phyloP scores from a whole-genome alignment of 2,329 filamentous ascomycete genomes.

The Pestalotiopsis sp. region DNA sequence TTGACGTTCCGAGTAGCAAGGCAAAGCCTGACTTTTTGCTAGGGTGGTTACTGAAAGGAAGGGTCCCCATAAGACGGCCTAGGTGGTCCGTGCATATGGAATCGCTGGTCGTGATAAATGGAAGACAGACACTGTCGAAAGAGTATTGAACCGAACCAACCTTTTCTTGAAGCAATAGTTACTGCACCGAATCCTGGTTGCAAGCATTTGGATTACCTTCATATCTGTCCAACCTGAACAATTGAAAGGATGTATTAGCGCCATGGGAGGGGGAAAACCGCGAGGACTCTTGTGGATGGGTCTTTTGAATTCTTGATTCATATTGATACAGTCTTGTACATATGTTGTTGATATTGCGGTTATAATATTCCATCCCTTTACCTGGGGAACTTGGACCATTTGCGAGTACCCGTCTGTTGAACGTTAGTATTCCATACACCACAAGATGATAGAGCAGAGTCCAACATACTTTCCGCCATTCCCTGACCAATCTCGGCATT shows the following conservation, averaged over 20 bases:
- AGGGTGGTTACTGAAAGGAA: neutral
- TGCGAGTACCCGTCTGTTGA: conserved; percentile 52
- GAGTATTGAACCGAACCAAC: neutral
- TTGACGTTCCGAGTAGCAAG: neutral
- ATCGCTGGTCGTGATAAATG: neutral
- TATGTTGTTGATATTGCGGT: conserved; percentile 8
- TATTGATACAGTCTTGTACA: conserved; percentile 32
- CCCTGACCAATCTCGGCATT: conserved; percentile 89
- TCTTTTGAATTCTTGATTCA: conserved; percentile 13
- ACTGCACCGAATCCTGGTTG: neutral
- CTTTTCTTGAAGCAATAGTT: neutral
- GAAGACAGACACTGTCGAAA: neutral
- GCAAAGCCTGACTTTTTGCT: neutral
- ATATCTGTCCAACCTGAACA: neutral
- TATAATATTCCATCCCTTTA: conserved; percentile 32
- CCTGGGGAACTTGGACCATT: conserved; percentile 61
- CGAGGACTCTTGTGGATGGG: neutral
- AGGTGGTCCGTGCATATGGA: neutral
- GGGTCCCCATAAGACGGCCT: neutral
- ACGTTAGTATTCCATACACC: conserved; percentile 23
- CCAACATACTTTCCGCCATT: conserved; percentile 86
- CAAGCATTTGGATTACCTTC: neutral
- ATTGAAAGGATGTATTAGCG: neutral
- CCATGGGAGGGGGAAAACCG: neutral
- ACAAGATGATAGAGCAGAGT: neutral